A percentile compares a stretch with the other conserved stretches of the same genome.
phyloP scores from a whole-genome alignment of 129 eudicot species.

The Solidago caesia region DNA sequence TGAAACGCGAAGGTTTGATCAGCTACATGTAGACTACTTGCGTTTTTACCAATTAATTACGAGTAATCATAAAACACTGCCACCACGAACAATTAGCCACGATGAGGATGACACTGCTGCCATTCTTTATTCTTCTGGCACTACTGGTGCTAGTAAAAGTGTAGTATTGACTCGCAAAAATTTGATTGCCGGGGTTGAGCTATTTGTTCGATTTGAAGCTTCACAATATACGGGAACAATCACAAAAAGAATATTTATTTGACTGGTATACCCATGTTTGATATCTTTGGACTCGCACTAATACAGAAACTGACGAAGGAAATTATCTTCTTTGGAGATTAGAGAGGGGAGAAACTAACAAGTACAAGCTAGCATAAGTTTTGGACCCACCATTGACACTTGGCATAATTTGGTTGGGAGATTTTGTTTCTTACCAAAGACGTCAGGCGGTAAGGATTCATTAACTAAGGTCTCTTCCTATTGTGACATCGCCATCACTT shows the following conservation, averaged over 20 bases:
- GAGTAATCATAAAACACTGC: slow-evolving; percentile 32
- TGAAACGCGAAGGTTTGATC: slow-evolving; percentile 21
- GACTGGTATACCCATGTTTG: slow-evolving; percentile 78
- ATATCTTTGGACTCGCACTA: slow-evolving; percentile 63
- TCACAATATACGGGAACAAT: slow-evolving; percentile 38
- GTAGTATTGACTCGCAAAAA: slow-evolving; percentile 67
- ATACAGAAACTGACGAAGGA: too few relatives aligned
- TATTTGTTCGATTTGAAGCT: slow-evolving; percentile 72
- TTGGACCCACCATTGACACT: too few relatives aligned
- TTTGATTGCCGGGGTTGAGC: slow-evolving; percentile 53
- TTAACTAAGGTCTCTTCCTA: too few relatives aligned
- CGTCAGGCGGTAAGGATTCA: too few relatives aligned
- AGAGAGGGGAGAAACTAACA: too few relatives aligned
- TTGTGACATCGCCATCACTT: too few relatives aligned
- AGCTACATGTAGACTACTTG: not conserved
- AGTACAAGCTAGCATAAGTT: too few relatives aligned
- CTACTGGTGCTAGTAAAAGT: slow-evolving; percentile 74
- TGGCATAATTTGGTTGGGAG: too few relatives aligned
- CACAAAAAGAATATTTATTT: slow-evolving; percentile 45
- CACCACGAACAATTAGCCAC: slow-evolving; percentile 41
- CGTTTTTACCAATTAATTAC: slow-evolving; percentile 36
- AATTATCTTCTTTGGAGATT: too few relatives aligned
- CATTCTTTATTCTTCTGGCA: slow-evolving; percentile 73
- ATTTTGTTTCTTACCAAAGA: too few relatives aligned
- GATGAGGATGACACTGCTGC: slow-evolving; percentile 62